These are phyloP conservation scores for Cyberlindnera maclurae DNA, from an alignment of 805 yeast genomes.

Conservation along the genomic window DNA sequence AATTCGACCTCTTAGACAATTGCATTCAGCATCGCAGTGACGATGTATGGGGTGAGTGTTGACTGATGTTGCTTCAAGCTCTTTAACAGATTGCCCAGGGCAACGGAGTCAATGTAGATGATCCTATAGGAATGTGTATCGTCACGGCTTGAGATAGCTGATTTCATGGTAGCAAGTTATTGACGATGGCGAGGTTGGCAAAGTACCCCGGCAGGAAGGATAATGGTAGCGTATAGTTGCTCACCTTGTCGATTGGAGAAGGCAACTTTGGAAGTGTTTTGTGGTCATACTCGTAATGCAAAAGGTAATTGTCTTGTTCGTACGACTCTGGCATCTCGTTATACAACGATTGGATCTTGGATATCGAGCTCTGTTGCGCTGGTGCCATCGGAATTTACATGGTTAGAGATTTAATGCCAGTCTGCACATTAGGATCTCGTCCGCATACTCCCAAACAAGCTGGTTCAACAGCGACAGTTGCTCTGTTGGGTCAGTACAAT, in stretches of 20 bases:
- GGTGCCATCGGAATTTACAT: conserved; percentile 18
- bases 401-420: conserved; percentile 16
- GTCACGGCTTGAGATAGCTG: conserved; percentile 1
- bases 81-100: background rate
- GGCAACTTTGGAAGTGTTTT: conserved; percentile 10
- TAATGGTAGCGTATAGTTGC: conserved; percentile 13
- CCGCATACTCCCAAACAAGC: conserved; percentile 10
- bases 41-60: conserved; percentile 17
- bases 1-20: conserved; percentile 6
- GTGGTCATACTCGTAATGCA: conserved; percentile 11
- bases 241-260: conserved; percentile 10
- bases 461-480: conserved; percentile 7
- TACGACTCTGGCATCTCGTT: background rate
- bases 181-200: conserved; percentile 5
- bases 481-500: conserved; percentile 2
- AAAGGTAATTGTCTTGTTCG: background rate
- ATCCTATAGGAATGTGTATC: conserved; percentile 9
- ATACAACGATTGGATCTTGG: conserved; percentile 8
- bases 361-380: conserved; percentile 11
- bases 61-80: conserved; percentile 1
- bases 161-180: background rate
- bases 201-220: conserved; percentile 8
- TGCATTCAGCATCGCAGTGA: conserved; percentile 16
- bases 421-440: conserved; percentile 15
- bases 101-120: conserved; percentile 6